Base-by-base conservation (phyloP, 805 yeast species). In the Wickerhamomyces silvicola region DNA sequence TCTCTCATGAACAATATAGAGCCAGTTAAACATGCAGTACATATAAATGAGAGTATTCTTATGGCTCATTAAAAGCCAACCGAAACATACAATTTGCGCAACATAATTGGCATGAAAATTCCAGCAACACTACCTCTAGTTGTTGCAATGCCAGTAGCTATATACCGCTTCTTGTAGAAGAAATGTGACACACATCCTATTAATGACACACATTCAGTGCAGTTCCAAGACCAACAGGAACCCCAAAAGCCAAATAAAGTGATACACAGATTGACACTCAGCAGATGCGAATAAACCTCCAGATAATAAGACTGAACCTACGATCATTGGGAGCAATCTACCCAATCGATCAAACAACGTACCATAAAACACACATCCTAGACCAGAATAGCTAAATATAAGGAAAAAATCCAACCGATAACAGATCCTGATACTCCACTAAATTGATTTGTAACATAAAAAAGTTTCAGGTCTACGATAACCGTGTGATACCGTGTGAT, bases 291-390 rank as follows among this genome's bases (percentile, higher is more conserved):
- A 60, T 18, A 78, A 52, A 0, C 84, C 84, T 6, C 62, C 58
- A 20, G 68, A 64, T 17, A 65, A 66, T 2, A 76, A 43, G 0
- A 62, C 26, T 1, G 74, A 54, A 4, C 82, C 75, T 10, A 55
- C 35, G 4, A 60, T 33, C 54, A 75, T 50, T 6, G 78, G 68
- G 10, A 46, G 47, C 11, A 54, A 54, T 7, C 76, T 62, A 3
- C 90, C 90, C 36, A 68, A 66, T 33, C 72, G 56, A 50, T 81
- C 90, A 47, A 80, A 81, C 15, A 76, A 48, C 2, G 75, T 68
- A 5, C 80, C 87, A 11, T 72, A 64, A 20, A 75, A 52, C 9
- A 75, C 61, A 7, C 76, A 72, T 11, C 71, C 60, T n/a, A 67
- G 52, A 38, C 70, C 72, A 13, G 75, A 27, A 77, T 54, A 6